Base-by-base conservation (phyloP, 2,329 filamentous ascomycete species). In the Fusarium sp. region DNA sequence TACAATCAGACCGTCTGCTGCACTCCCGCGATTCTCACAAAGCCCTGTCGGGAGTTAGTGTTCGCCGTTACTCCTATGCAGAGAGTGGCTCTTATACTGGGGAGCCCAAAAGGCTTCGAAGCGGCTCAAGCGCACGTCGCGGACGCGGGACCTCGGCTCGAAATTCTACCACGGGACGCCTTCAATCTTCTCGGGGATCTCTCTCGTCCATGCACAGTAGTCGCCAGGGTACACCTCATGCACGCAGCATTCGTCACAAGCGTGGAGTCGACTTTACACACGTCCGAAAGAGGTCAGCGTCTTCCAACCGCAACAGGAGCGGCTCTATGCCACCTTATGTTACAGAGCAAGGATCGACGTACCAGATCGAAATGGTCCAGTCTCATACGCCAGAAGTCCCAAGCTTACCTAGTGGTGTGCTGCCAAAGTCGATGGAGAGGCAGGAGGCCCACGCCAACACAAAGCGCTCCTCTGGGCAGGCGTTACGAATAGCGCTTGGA, bases 41-140 rank as follows among this genome's bases (percentile, higher is more conserved):
- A 10, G 86, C 89, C 63, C 89, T 89, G 72, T 85, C 90, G 29
- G 92, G 89, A 71, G 87, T 94, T 52, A 89, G 88, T 1, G 84
- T 96, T 47, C 91, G 93, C 73, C 87, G 89, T 24, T 82, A 84
- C 57, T 76, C 75, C 63, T 65, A 83, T 60, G 72, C 56, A 58
- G 69, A 69, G 29, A 71, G 63, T 46, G 65, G 63, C 21, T 75
- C 70, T 15, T 68, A 74, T 33, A 61, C 63, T 13, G 57, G 71
- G 5, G 78, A 79, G 28, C 52, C 76, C n/a, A 69, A 73, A 7
- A 75, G 80, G 53, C 64, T 77, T 66, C 75, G 80, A 60, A 80
- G 77, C 63, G 77, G 77, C 64, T 83, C 80, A 43, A 74, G 70
- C 37, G 55, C 74, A 28, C 78, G 76, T 12, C 77, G 78, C 13